Evolutionary conservation across 2,329 filamentous ascomycete species (phyloP).

Genomic region (Ophioceras dolichostomum): DNA sequence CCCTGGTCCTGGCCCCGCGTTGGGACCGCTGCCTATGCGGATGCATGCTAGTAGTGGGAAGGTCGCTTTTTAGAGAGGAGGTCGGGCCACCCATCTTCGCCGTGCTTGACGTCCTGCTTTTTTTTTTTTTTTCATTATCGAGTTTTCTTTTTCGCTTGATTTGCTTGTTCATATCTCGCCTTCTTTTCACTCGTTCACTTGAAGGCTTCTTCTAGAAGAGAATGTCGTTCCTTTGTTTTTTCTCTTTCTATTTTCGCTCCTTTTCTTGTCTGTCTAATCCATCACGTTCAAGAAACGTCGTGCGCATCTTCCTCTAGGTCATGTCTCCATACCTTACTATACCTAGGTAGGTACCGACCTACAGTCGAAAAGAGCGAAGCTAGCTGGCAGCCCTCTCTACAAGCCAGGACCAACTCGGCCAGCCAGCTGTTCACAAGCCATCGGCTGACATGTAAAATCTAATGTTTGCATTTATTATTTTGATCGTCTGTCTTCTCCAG

Average conservation of each 20-base stretch:
- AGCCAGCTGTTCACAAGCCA: too few species aligned
- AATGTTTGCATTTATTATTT: background rate
- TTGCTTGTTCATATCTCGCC: background rate
- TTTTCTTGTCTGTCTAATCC: too few species aligned
- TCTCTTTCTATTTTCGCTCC: background rate
- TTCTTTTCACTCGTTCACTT: background rate
- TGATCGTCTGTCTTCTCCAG: background rate
- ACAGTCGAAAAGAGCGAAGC: too few species aligned
- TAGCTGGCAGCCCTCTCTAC: too few species aligned
- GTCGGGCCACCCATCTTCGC: background rate
- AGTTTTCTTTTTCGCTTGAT: background rate
- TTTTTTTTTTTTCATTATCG: background rate
- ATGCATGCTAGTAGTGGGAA: conserved; percentile 17
- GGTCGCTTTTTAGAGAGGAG: conserved; percentile 14
- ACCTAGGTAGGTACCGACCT: too few species aligned
- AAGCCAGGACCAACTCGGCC: too few species aligned
- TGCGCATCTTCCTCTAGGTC: too few species aligned
- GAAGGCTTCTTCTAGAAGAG: background rate
- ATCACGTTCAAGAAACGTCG: too few species aligned
- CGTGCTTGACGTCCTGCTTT: background rate
- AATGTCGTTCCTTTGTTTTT: conserved; percentile 1
- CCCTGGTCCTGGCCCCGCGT: conserved; percentile 7
- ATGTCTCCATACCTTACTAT: too few species aligned
- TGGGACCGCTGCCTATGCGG: conserved; percentile 14
- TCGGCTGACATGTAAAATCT: background rate